Percentiles rank a stretch among this genome's conserved stretches.
Evolutionary conservation across 2,329 filamentous ascomycete species (phyloP).

Genomic region (Neonectria ditissima): DNA sequence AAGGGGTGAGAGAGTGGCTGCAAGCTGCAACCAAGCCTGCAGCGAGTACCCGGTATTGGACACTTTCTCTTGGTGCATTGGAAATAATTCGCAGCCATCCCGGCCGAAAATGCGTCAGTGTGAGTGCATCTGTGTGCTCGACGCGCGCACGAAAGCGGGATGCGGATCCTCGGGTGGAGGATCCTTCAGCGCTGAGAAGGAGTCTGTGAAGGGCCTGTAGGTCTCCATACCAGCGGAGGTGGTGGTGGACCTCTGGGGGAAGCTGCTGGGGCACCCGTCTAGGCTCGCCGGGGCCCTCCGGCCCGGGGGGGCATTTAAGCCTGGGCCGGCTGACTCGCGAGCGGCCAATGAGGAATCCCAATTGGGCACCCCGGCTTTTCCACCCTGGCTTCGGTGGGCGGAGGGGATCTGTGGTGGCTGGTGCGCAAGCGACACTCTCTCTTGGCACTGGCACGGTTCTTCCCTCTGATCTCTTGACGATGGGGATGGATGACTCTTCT

Average conservation of each 20-base stretch:
- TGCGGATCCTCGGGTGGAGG: neutral
- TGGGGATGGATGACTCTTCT: neutral
- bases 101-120: neutral
- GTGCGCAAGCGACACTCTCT: neutral
- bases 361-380: slow-evolving; percentile 22
- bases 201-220: neutral
- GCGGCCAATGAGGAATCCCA: slow-evolving; percentile 22
- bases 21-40: neutral
- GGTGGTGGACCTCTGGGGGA: slow-evolving; percentile 15
- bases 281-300: neutral
- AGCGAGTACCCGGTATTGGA: neutral
- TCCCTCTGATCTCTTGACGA: slow-evolving; percentile 7
- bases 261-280: neutral
- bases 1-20: neutral
- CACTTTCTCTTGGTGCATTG: neutral
- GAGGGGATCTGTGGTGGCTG: slow-evolving; percentile 10
- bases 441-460: neutral
- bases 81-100: neutral
- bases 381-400: neutral
- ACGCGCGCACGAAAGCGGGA: neutral
- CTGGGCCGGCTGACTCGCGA: slow-evolving; percentile 20
- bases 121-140: neutral
- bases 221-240: neutral
- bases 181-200: neutral
- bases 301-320: slow-evolving; percentile 4